Evolutionary conservation across 78 protist genomes (phyloP).

Genomic region (Anaeramoeba flamelloides): DNA sequence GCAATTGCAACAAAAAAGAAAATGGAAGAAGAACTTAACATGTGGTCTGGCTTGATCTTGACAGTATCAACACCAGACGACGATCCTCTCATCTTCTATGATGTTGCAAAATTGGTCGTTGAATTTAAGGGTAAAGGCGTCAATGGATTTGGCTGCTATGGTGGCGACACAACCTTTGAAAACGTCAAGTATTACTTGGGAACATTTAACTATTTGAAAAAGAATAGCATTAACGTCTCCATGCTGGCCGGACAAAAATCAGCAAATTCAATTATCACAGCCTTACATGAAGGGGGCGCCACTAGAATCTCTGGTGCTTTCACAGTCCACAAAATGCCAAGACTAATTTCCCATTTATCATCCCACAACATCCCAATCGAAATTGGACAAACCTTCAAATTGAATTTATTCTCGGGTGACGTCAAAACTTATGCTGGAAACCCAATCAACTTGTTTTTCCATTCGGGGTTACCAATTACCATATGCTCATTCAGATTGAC

Average conservation of each 20-base stretch:
- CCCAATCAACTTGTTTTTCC: neutral
- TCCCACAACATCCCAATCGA: slow-evolving; percentile 7
- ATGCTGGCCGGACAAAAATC: neutral
- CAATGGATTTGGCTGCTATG: slow-evolving; percentile 39
- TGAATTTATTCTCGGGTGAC: neutral
- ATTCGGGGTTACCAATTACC: neutral
- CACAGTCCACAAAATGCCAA: slow-evolving; percentile 34
- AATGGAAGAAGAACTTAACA: neutral
- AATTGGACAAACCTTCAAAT: neutral
- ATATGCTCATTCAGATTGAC: neutral
- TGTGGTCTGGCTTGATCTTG: slow-evolving; percentile 13
- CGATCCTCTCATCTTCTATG: slow-evolving; percentile 31
- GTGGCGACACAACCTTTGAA: slow-evolving; percentile 11
- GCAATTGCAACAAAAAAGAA: neutral
- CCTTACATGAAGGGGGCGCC: slow-evolving; percentile 28
- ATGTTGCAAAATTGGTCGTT: slow-evolving; percentile 31
- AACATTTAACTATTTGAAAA: slow-evolving; percentile 36
- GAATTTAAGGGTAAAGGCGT: slow-evolving; percentile 13
- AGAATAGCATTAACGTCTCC: slow-evolving; percentile 28
- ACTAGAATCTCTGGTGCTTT: slow-evolving; percentile 40
- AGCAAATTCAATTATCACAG: slow-evolving; percentile 6
- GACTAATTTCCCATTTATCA: slow-evolving; percentile 23
- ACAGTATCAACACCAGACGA: slow-evolving; percentile 18
- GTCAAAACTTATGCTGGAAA: neutral
- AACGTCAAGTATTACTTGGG: slow-evolving; percentile 9